Conservation (phyloP, 2,329 filamentous ascomycete species). For the Karstenula rhodostoma region DNA sequence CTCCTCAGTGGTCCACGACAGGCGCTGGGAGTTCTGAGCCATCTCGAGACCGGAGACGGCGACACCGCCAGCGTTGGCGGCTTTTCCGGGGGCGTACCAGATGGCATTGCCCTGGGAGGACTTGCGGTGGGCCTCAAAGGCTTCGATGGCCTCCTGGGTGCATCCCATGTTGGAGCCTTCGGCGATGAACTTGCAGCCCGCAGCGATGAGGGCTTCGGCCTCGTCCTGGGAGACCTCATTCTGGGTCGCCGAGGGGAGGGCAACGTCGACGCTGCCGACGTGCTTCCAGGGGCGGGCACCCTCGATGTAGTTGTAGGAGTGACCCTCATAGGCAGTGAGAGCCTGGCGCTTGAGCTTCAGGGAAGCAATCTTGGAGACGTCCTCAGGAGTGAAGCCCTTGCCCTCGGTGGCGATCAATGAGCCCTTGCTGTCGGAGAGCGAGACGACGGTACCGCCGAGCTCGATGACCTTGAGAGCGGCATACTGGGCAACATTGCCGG, state of each 20-base stretch:
- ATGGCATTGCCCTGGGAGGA: constrained; percentile 74
- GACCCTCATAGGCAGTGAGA: constrained; percentile 74
- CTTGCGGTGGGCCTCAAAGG: constrained; percentile 82
- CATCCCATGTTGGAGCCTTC: constrained; percentile 99
- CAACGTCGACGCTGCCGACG: constrained; percentile 88
- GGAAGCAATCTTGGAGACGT: constrained; percentile 79
- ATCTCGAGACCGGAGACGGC: constrained; percentile 98
- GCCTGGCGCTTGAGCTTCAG: constrained; percentile 89
- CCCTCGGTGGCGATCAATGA: constrained; percentile 77
- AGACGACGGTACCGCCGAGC: constrained; percentile 91
- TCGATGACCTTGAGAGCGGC: constrained; percentile 96
- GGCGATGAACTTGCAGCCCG: constrained; percentile 84
- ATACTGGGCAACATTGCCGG: constrained; percentile 97
- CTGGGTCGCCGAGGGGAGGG: constrained; percentile 92
- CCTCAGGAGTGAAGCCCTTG: constrained; percentile 77
- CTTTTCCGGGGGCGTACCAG: constrained; percentile 97
- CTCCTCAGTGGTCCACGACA: constrained; percentile 87
- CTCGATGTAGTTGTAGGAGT: constrained; percentile 83
- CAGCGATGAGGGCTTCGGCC: constrained; percentile 79
- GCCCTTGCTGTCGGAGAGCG: constrained; percentile 92
- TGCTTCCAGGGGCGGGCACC: constrained; percentile 92
- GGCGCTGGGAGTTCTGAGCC: constrained; percentile 93
- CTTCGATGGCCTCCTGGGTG: constrained; percentile 92
- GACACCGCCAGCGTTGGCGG: constrained; percentile 96
- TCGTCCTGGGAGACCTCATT: constrained; percentile 96